These are phyloP conservation scores for Aspergillus sp. DNA, from an alignment of 2,329 filamentous ascomycete genomes.

Conservation along the genomic window DNA sequence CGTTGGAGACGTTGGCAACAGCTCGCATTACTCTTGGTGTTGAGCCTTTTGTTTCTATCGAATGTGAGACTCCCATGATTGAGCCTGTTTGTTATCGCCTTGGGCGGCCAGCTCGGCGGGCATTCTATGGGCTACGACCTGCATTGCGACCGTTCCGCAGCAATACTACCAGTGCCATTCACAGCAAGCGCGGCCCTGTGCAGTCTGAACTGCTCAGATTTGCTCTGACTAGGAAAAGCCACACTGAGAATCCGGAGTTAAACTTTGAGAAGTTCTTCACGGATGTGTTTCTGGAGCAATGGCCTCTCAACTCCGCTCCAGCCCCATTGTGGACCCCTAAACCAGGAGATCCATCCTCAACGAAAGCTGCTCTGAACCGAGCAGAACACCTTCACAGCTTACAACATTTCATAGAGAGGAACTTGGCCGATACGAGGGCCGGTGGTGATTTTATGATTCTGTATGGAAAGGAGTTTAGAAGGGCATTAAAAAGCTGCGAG, in stretches of 20 bases:
- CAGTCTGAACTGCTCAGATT: conserved; percentile 35
- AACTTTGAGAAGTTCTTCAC: conserved; percentile 17
- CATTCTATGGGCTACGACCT: neutral
- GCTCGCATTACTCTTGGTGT: neutral
- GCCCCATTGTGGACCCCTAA: conserved; percentile 21
- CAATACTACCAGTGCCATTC: neutral
- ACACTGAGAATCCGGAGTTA: conserved; percentile 2
- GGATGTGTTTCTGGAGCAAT: conserved; percentile 23
- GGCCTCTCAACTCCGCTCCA: conserved; percentile 21
- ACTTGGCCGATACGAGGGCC: conserved; percentile 16
- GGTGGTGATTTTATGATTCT: conserved; percentile 12
- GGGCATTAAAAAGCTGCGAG: conserved; percentile 24
- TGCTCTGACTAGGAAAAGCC: conserved; percentile 26
- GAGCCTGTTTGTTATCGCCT: neutral
- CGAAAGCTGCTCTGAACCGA: conserved; percentile 4
- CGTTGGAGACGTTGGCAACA: neutral
- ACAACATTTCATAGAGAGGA: conserved; percentile 25
- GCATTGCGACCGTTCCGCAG: conserved; percentile 5
- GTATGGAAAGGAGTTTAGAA: neutral
- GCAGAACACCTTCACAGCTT: conserved; percentile 17
- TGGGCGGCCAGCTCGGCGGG: conserved; percentile 1
- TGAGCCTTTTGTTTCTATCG: neutral
- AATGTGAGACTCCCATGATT: conserved; percentile 4
- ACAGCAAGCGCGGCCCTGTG: conserved; percentile 16
- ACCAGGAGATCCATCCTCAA: neutral